A percentile compares a stretch with the other conserved stretches of the same genome.
These are phyloP conservation scores for Penicillium occitanis DNA, from an alignment of 2,329 filamentous ascomycete genomes.

Conservation along the genomic window DNA sequence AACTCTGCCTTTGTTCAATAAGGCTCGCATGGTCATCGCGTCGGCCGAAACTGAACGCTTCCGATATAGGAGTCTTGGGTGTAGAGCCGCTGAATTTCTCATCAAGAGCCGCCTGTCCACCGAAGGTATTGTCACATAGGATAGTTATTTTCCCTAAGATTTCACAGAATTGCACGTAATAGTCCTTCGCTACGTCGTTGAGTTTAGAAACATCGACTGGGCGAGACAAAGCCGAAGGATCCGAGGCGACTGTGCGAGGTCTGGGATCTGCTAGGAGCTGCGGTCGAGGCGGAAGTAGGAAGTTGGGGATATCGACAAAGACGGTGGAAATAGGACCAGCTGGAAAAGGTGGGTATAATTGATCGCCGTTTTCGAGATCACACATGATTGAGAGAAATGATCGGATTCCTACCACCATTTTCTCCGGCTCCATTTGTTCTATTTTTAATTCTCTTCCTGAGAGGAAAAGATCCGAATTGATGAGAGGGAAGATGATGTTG, in stretches of 20 bases:
- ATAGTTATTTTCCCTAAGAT: conserved; percentile 95
- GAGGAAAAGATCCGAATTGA: conserved; percentile 87
- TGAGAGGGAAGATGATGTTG: conserved; percentile 88
- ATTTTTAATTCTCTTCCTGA: conserved; percentile 76
- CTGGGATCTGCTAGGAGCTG: conserved; percentile 41
- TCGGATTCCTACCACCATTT: conserved; percentile 94
- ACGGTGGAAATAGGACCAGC: conserved; percentile 52
- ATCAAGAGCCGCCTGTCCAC: conserved; percentile 89
- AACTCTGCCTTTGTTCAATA: conserved; percentile 84
- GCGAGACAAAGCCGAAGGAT: conserved; percentile 38
- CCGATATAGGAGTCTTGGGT: conserved; percentile 91
- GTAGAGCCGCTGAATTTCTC: conserved; percentile 87
- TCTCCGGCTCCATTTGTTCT: conserved; percentile 91
- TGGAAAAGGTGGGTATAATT: conserved; percentile 78
- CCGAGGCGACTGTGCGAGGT: conserved; percentile 28
- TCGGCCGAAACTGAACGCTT: conserved; percentile 86
- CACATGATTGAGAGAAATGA: conserved; percentile 91
- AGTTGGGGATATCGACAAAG: conserved; percentile 39
- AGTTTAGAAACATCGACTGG: conserved; percentile 63
- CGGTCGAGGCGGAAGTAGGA: conserved; percentile 37
- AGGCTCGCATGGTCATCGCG: conserved; percentile 74
- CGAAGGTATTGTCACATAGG: conserved; percentile 95
- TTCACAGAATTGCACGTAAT: conserved; percentile 88
- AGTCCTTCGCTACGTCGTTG: conserved; percentile 75
- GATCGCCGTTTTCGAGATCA: conserved; percentile 82